Base-by-base conservation (phyloP, 331 rosid genomes). In the Acacia concinna region DNA sequence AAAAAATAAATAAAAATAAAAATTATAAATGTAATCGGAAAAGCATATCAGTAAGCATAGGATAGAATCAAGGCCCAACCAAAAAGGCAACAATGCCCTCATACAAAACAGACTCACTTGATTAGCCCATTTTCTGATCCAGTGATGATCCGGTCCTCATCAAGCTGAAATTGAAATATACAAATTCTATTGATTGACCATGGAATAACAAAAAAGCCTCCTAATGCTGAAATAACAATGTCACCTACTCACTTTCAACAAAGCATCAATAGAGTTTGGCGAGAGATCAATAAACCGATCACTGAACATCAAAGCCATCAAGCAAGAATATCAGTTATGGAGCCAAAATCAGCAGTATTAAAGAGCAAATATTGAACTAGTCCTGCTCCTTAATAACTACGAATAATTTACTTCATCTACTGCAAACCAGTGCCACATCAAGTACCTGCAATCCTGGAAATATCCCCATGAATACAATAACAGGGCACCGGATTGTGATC, bases 41-140 rank as follows among this genome's bases (percentile, higher is more conserved):
- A 51, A 54, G 21, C 25, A 79, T 73, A 35, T 21, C 32, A 71
- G 1, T 8, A 80, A 71, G 54, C 34, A 32, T 68, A 9, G 68
- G n/a, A 44, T 31, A 59, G 64, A 46, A 75, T 30, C 57, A 49
- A 18, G 40, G 85, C 14, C 68, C 43, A 75, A 68, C 66, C 27
- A 69, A 79, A 69, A 79, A 32, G n/a, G 43, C 25, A 27, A 69
- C 54, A 81, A 34, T 46, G 68, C 83, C 65, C 74, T 37, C 62
- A 74, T 71, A 60, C 82, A 37, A 47, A 30, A 80, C 35, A 40
- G 23, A 76, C 93, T 92, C 82, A 94, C 98, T 90, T 94, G 84
- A 94, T 94, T 62, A 94, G 84, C 68, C 97, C 97, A 79, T 89
- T 92, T 92, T 91, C 98, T 1, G 97, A 92, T 87, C 93, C 98